Base-by-base conservation (phyloP, 1,284 basidiomycete species). In the Pascua sp. region DNA sequence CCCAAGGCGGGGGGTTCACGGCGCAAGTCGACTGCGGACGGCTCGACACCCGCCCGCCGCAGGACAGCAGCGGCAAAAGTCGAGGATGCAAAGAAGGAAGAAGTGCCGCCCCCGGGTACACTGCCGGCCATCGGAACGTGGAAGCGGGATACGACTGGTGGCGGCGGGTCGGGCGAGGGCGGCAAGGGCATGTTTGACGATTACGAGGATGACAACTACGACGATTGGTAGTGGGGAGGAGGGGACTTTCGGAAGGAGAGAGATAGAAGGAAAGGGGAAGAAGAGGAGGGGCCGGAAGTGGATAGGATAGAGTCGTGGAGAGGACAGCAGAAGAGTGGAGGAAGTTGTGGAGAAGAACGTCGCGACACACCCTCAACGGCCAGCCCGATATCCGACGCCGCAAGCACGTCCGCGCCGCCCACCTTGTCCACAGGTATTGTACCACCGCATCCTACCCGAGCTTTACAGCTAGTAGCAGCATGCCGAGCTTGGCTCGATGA, bases 111-210 rank as follows among this genome's bases (percentile, higher is more conserved):
- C 4, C 60, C 57, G 2, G 56, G 53, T 38, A 43, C 47, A 13
- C 62, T 67, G 63, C 72, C 64, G 42, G 57, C 62, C 54, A 74
- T 68, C 46, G 71, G 60, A 57, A 75, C 61, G 51, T 74, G 64
- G 78, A 88, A 52, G 85, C 87, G 61, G 38, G 82, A 81, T 13
- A 84, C 87, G 67, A 80, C 72, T 10, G 73, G 68, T 8, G 70
- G 66, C 32, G 67, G 69, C 2, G 74, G 71, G 41, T 72, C 69
- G 48, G 69, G 73, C 11, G 69, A 71, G 57, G 66, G 68, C 40
- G 73, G 71, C 38, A 65, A 70, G 57, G 73, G 71, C 49, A 67
- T 72, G 60, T 70, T 69, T 63, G 70, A 73, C 57, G 69, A 73
- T 57, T 72, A 76, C 52, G 75, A 75, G 51, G 72, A 73, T 50